phyloP scores from a whole-genome alignment of 148 eudicot species.

The Spergularia marina region DNA sequence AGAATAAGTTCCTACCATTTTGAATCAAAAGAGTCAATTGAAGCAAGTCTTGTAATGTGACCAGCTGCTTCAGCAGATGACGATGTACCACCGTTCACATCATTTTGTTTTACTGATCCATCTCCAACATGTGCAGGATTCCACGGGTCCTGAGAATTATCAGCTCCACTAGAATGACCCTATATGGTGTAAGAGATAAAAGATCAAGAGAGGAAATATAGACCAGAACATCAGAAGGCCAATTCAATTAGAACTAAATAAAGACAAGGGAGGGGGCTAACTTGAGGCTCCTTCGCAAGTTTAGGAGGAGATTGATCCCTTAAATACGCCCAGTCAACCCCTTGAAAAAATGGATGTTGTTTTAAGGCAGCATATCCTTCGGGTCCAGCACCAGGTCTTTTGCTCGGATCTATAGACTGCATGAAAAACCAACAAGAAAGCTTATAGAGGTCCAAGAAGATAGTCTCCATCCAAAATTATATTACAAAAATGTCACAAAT shows the following conservation, averaged over 20 bases:
- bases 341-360: constrained; percentile 74
- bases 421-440: constrained; percentile 11
- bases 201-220: constrained; percentile 6
- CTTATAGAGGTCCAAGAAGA: not conserved
- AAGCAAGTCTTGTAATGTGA: constrained; percentile 85
- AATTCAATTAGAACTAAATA: not conserved
- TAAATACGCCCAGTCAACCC: constrained; percentile 73
- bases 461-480: not conserved
- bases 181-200: constrained; percentile 27
- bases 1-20: constrained; percentile 56
- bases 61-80: constrained; percentile 64
- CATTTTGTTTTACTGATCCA: constrained; percentile 44
- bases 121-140: constrained; percentile 76
- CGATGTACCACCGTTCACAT: constrained; percentile 53
- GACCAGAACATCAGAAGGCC: not conserved
- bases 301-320: constrained; percentile 69
- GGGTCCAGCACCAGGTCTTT: constrained; percentile 95
- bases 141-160: constrained; percentile 64
- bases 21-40: constrained; percentile 96
- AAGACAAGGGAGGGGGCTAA: constrained; percentile 16
- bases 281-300: constrained; percentile 70
- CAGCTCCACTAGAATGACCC: constrained; percentile 49
- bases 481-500: no score
- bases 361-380: constrained; percentile 78
- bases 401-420: constrained; percentile 85